These are phyloP conservation scores for Pseudohyphozyma bogoriensis DNA, from an alignment of 768 basidiomycete species.

Conservation along the genomic window DNA sequence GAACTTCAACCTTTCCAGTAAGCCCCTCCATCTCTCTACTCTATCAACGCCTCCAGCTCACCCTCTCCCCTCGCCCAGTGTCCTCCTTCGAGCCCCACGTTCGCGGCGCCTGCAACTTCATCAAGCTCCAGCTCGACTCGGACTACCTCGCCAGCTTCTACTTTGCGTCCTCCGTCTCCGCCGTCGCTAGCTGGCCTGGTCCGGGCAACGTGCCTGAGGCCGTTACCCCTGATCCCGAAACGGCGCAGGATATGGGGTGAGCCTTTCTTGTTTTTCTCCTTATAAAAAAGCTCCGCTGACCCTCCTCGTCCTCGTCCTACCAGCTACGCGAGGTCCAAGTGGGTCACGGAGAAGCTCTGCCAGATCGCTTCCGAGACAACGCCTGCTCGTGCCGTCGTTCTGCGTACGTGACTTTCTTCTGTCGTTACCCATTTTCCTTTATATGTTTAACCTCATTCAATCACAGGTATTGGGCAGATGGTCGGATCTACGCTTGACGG, in stretches of 20 bases:
- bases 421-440: background rate
- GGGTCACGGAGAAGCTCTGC: slow-evolving; percentile 50
- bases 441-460: background rate
- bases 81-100: slow-evolving; percentile 49
- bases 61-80: slow-evolving; percentile 35
- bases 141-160: slow-evolving; percentile 42
- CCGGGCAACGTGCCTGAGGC: slow-evolving; percentile 4
- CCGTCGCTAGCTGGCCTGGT: slow-evolving; percentile 17
- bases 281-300: too few relatives aligned
- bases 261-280: too few relatives aligned
- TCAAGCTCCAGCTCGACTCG: slow-evolving; percentile 46
- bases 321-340: slow-evolving; percentile 44
- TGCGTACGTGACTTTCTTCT: slow-evolving; percentile 33
- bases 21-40: background rate
- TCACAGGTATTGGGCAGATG: slow-evolving; percentile 47
- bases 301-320: slow-evolving; percentile 24
- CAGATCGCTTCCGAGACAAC: slow-evolving; percentile 40
- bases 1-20: background rate
- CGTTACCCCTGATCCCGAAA: slow-evolving; percentile 3
- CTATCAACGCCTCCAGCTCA: background rate
- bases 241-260: slow-evolving; percentile 5
- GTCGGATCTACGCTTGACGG: slow-evolving; percentile 45
- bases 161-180: slow-evolving; percentile 48
- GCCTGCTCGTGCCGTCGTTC: slow-evolving; percentile 37
- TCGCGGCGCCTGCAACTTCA: slow-evolving; percentile 45